Evolutionary conservation across 2,329 filamentous ascomycete genomes (phyloP), one percentile per base, ranked within the genome.

Genomic region (Chrysoporthe puriensis): DNA sequence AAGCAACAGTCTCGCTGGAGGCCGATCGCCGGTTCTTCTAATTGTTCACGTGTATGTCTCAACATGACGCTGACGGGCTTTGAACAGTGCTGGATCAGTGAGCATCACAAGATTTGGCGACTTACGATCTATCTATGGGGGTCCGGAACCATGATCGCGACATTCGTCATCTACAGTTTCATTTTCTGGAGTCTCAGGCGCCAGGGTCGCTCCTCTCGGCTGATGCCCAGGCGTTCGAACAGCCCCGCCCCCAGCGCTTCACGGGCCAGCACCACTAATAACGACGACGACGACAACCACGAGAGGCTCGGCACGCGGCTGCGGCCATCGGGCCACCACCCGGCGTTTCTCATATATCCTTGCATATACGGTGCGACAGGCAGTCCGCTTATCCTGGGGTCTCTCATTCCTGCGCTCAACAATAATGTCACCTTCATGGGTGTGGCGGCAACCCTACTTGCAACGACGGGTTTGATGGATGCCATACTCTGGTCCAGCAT

Each of bases 341-440:
- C 82, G 5, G 82, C 86, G 9, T 88, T 91, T 70, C 86, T 91
- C 42, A 81, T 90, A 8, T 92, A 92, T 69, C 90, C 90, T 0
- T 73, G 90, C 71, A 88, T 91, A 70, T 92, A 92, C 74, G 83
- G 91, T 7, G 72, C 90, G n/a, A 90, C 90, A 74, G 92, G 90
- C 0, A 81, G 89, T 0, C 90, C 90, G 0, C 80, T 92, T 0
- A 88, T 89, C 4, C 82, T 86, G 0, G 88, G 88, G 16, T 84
- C 83, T 26, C 36, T 69, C 6, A 59, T 69, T 40, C 62, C 68
- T 3, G 1, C n/a, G 2, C 50, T 69, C 32, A 65, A 69, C 13
- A 21, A 16, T 4, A 56, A 56, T 16, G 36, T 44, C 1, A 1
- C 18, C 1, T 69, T 69, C 48, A 90, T 91, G 85, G 83, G 85